Evolutionary conservation across 805 yeast genomes (phyloP).

Genomic region (Sugiyamaella valdiviana): DNA sequence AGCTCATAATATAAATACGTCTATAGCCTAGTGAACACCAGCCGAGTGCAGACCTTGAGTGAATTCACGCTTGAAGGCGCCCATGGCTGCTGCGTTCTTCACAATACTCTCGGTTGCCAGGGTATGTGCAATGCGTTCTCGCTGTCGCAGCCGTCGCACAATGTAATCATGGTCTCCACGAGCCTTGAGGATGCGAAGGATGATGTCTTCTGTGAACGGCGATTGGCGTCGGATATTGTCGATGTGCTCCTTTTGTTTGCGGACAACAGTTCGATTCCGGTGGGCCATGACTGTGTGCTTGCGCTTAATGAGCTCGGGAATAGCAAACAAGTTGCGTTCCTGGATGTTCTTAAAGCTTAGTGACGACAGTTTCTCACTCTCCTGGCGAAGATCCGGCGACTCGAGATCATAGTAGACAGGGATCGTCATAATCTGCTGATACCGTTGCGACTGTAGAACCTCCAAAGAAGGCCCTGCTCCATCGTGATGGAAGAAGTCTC

Average conservation of each 20-base stretch:
- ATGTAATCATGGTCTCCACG: slow-evolving; percentile 59
- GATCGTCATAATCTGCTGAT: slow-evolving; percentile 56
- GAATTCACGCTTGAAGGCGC: slow-evolving; percentile 7
- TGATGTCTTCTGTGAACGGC: slow-evolving; percentile 54
- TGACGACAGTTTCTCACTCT: slow-evolving; percentile 54
- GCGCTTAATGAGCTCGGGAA: slow-evolving; percentile 47
- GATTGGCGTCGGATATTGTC: slow-evolving; percentile 41
- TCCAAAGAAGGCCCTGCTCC: slow-evolving; percentile 76
- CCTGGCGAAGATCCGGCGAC: slow-evolving; percentile 43
- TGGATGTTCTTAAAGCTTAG: slow-evolving; percentile 45
- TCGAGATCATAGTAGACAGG: slow-evolving; percentile 60
- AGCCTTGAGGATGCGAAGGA: slow-evolving; percentile 64
- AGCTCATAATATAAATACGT: background rate
- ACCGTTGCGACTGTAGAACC: slow-evolving; percentile 53
- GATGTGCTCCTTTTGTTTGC: slow-evolving; percentile 41
- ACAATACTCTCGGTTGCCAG: slow-evolving; percentile 45
- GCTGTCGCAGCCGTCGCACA: slow-evolving; percentile 49
- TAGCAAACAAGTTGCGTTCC: slow-evolving; percentile 41
- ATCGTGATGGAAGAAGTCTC: slow-evolving; percentile 70
- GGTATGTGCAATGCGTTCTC: slow-evolving; percentile 53
- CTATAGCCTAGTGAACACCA: background rate
- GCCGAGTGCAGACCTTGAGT: background rate
- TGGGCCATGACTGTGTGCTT: slow-evolving; percentile 65
- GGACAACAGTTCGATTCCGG: slow-evolving; percentile 54
- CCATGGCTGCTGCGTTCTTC: slow-evolving; percentile 17